A percentile compares a stretch with the other conserved stretches of the same genome.
Evolutionary conservation across 768 basidiomycete genomes (phyloP).

Genomic region (Tubosaeta sp.): DNA sequence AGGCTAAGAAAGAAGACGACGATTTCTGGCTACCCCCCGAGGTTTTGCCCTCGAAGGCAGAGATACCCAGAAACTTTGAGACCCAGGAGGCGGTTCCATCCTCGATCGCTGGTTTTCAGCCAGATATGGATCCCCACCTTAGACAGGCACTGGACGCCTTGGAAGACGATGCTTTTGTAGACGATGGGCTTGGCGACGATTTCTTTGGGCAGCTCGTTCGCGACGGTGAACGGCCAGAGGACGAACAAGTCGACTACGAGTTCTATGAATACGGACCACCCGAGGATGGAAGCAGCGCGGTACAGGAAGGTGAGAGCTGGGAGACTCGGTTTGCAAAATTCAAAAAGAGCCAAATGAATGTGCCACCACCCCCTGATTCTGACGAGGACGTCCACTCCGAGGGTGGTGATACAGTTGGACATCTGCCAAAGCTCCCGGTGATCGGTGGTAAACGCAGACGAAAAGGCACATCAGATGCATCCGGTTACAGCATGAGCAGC

Average conservation of each 20-base stretch:
- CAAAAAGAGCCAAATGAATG: constrained; percentile 47
- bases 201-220: constrained; percentile 72
- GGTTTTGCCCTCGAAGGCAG: constrained; percentile 64
- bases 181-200: constrained; percentile 66
- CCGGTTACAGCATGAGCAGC: constrained; percentile 96
- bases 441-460: constrained; percentile 70
- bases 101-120: constrained; percentile 85
- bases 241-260: constrained; percentile 61
- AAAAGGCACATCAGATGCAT: constrained; percentile 77
- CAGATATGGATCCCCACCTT: constrained; percentile 94
- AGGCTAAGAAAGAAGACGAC: constrained; percentile 29
- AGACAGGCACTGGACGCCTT: constrained; percentile 90
- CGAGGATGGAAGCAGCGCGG: constrained; percentile 17
- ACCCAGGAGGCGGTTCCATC: constrained; percentile 74
- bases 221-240: constrained; percentile 61
- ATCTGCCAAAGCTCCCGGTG: constrained; percentile 72
- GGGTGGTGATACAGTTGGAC: constrained; percentile 75
- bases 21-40: constrained; percentile 58
- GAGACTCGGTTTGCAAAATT: constrained; percentile 78
- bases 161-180: constrained; percentile 93
- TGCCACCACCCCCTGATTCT: constrained; percentile 34
- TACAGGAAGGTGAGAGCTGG: constrained; percentile 48
- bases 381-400: constrained; percentile 59
- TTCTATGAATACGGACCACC: constrained; percentile 50
- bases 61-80: constrained; percentile 73